Evolutionary conservation across 1,139 yeast genomes (phyloP).

Genomic region (Blastobotrys arbuscula): DNA sequence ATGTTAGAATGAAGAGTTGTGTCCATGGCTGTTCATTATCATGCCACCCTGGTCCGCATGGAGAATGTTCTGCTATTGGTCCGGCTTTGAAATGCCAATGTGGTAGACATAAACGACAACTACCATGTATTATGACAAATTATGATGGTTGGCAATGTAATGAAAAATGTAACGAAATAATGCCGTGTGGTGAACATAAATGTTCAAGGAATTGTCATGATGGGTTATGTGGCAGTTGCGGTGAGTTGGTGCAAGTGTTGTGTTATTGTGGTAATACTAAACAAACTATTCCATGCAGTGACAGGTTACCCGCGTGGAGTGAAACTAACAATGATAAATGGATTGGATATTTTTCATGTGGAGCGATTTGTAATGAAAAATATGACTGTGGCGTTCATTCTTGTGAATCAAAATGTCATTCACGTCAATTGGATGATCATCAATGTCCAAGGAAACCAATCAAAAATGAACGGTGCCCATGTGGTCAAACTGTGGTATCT

Average conservation of each 20-base stretch:
- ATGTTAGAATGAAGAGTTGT: conserved; percentile 38
- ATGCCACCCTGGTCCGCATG: conserved; percentile 92
- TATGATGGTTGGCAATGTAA: conserved; percentile 71
- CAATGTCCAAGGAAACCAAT: conserved; percentile 63
- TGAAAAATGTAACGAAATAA: conserved; percentile 49
- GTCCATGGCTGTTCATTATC: conserved; percentile 68
- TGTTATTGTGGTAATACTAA: conserved; percentile 70
- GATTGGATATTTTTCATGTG: conserved; percentile 64
- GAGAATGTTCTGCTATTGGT: conserved; percentile 72
- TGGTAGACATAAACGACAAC: conserved; percentile 60
- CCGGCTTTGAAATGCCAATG: conserved; percentile 67
- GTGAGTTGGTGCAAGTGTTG: conserved; percentile 37
- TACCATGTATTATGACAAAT: conserved; percentile 70
- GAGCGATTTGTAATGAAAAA: conserved; percentile 42
- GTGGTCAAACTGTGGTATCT: conserved; percentile 53
- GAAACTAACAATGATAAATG: conserved; percentile 37
- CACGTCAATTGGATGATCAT: conserved; percentile 40
- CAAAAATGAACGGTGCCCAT: conserved; percentile 58
- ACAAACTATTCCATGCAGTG: conserved; percentile 21
- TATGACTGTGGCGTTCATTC: conserved; percentile 67
- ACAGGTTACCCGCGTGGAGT: conserved; percentile 20
- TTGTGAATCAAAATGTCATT: conserved; percentile 55
- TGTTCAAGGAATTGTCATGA: conserved; percentile 59
- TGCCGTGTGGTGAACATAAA: conserved; percentile 69
- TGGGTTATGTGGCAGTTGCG: conserved; percentile 78